These are phyloP conservation scores for Botrytis pseudocinerea DNA, from an alignment of 2,329 filamentous ascomycete species.

Conservation along the genomic window DNA sequence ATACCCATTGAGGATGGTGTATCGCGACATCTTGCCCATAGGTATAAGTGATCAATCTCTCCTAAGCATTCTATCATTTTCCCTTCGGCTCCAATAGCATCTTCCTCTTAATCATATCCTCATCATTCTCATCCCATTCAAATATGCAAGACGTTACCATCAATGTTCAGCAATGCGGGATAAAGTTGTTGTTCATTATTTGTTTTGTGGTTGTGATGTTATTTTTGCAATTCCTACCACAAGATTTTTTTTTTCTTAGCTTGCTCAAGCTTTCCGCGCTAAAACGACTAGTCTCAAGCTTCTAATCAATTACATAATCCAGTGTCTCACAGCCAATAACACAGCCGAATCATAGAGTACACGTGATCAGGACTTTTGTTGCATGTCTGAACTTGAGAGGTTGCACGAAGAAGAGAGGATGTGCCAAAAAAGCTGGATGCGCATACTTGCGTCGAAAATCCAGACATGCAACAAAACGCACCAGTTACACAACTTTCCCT, in stretches of 20 bases:
- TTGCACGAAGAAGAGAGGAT: not conserved
- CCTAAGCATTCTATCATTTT: not conserved
- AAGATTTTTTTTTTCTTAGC: not conserved
- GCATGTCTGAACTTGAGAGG: not conserved
- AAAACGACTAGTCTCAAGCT: not conserved
- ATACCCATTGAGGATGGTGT: not conserved
- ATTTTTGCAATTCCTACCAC: too few species aligned
- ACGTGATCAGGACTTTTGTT: not conserved
- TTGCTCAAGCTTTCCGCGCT: conserved; percentile 5
- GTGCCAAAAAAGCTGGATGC: too few species aligned
- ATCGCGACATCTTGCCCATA: not conserved
- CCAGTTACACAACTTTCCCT: not conserved
- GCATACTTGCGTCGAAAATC: not conserved
- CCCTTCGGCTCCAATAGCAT: not conserved
- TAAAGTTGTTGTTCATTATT: not conserved
- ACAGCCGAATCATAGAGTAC: rapidly evolving
- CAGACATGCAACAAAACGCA: not conserved
- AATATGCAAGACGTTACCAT: not conserved
- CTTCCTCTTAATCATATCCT: not conserved
- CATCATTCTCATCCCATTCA: not conserved
- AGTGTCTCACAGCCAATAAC: rapidly evolving
- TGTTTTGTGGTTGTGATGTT: not conserved
- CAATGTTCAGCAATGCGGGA: not conserved
- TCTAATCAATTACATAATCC: not conserved
- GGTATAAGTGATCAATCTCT: not conserved